Evolutionary conservation across 2,329 filamentous ascomycete genomes (phyloP).

Genomic region (Calonectria pseudoreteaudii): DNA sequence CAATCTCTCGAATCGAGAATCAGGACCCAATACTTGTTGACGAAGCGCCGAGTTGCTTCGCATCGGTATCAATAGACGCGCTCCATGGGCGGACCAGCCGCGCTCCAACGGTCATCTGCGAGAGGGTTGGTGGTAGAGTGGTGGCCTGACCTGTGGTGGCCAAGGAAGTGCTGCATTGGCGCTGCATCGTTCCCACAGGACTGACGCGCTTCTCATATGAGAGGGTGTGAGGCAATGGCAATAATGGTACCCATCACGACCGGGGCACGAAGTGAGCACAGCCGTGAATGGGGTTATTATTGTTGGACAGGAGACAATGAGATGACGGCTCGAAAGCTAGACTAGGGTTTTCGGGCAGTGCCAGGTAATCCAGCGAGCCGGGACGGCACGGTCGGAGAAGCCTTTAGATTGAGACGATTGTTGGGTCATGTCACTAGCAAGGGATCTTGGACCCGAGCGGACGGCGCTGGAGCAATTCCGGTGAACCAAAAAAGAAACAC

Average conservation of each 20-base stretch:
- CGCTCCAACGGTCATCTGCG: background rate
- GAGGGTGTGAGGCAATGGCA: constrained; percentile 10
- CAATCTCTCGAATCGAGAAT: background rate
- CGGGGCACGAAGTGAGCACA: background rate
- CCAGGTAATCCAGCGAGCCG: constrained; percentile 13
- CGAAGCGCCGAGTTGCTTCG: background rate
- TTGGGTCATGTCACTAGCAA: constrained; percentile 19
- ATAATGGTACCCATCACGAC: constrained; percentile 12
- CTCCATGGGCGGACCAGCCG: background rate
- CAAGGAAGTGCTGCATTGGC: background rate
- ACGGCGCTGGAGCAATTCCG: constrained; percentile 15
- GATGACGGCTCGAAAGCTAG: constrained; percentile 12
- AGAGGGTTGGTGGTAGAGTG: constrained; percentile 5
- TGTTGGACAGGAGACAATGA: constrained; percentile 15
- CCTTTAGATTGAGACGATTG: constrained; percentile 5
- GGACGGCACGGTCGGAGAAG: constrained; percentile 8
- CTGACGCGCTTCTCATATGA: constrained; percentile 4
- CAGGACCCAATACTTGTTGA: constrained; percentile 1
- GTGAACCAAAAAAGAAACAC: constrained; percentile 6
- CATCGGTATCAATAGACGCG: constrained; percentile 9
- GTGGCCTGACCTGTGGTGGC: background rate
- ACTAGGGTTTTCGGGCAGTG: constrained; percentile 10
- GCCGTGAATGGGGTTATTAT: background rate
- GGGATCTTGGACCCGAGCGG: constrained; percentile 22
- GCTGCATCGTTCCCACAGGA: constrained; percentile 2